Percentiles rank a stretch among this genome's conserved stretches.
Evolutionary conservation across 2,329 filamentous ascomycete genomes (phyloP).

Genomic region (Furcasterigmium sp.): DNA sequence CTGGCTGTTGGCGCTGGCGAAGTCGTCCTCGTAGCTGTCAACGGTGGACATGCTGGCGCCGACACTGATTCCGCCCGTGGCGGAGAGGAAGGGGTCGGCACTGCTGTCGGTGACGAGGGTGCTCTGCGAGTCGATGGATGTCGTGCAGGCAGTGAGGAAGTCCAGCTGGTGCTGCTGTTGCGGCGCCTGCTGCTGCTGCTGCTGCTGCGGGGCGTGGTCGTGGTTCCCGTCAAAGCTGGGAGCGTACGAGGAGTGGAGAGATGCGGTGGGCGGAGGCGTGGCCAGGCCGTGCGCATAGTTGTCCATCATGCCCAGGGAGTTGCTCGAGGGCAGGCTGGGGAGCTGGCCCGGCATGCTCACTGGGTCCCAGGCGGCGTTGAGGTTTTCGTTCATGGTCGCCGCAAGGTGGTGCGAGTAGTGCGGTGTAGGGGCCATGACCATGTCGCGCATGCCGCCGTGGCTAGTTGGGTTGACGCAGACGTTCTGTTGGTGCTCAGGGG

Average conservation of each 20-base stretch:
- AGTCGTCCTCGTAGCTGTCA: slow-evolving; percentile 11
- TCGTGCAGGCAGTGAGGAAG: slow-evolving; percentile 10
- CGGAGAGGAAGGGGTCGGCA: slow-evolving; percentile 12
- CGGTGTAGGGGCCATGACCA: slow-evolving; percentile 49
- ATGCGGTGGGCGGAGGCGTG: slow-evolving; percentile 52
- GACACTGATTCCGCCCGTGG: slow-evolving; percentile 13
- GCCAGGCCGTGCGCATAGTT: slow-evolving; percentile 47
- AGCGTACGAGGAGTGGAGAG: slow-evolving; percentile 41
- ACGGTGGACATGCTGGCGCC: slow-evolving; percentile 8
- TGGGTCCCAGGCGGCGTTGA: slow-evolving; percentile 42
- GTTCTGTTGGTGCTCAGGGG: slow-evolving; percentile 51
- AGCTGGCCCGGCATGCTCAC: slow-evolving; percentile 24
- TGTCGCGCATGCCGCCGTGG: slow-evolving; percentile 25
- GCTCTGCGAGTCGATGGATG: slow-evolving; percentile 12
- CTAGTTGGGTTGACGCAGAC: slow-evolving; percentile 18
- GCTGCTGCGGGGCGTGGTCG: slow-evolving; percentile 9
- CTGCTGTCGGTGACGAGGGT: slow-evolving; percentile 11
- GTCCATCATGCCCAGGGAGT: slow-evolving; percentile 37
- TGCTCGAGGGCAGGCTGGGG: slow-evolving; percentile 25
- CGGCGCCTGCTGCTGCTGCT: slow-evolving; percentile 5
- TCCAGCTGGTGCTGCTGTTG: slow-evolving; percentile 8
- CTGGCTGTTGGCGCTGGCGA: slow-evolving; percentile 3
- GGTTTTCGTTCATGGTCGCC: slow-evolving; percentile 53
- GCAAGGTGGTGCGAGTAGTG: slow-evolving; percentile 39
- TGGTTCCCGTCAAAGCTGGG: slow-evolving; percentile 34